Conservation (phyloP, 2,329 filamentous ascomycete genomes). For the Arthrobotrys megalospora region DNA sequence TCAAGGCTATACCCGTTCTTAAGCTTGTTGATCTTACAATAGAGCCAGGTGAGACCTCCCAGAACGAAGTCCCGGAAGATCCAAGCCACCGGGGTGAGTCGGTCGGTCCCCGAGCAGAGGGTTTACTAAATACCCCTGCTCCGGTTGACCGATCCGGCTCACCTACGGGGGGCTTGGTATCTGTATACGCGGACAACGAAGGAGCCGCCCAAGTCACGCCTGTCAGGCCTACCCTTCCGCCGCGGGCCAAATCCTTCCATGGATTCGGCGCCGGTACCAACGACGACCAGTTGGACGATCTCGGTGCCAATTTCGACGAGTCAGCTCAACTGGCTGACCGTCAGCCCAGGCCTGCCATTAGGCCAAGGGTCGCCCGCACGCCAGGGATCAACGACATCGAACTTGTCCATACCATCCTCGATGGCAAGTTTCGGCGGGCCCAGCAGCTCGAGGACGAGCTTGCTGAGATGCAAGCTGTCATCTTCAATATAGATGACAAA, state of each 20-base stretch:
- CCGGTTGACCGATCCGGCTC: not conserved
- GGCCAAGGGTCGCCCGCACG: slow-evolving; percentile 3
- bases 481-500: slow-evolving; percentile 48
- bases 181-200: not conserved
- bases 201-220: not conserved
- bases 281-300: not conserved
- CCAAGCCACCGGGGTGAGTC: not conserved
- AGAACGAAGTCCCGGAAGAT: not conserved
- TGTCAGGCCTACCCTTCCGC: not conserved
- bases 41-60: slow-evolving; percentile 1
- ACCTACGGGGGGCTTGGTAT: not conserved
- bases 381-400: slow-evolving; percentile 41
- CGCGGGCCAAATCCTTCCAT: not conserved
- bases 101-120: not conserved
- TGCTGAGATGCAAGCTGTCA: slow-evolving; percentile 23
- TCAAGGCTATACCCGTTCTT: not conserved
- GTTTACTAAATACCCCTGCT: not conserved
- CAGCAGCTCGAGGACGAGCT: slow-evolving; percentile 43
- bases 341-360: not conserved
- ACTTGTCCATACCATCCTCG: slow-evolving; percentile 42
- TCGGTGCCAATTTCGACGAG: not conserved
- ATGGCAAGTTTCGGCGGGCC: slow-evolving; percentile 36
- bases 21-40: slow-evolving; percentile 9
- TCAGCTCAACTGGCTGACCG: too few relatives aligned
- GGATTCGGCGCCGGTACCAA: not conserved